These are phyloP conservation scores for Geotrichum restrictum DNA, from an alignment of 1,139 yeast genomes.

Conservation along the genomic window DNA sequence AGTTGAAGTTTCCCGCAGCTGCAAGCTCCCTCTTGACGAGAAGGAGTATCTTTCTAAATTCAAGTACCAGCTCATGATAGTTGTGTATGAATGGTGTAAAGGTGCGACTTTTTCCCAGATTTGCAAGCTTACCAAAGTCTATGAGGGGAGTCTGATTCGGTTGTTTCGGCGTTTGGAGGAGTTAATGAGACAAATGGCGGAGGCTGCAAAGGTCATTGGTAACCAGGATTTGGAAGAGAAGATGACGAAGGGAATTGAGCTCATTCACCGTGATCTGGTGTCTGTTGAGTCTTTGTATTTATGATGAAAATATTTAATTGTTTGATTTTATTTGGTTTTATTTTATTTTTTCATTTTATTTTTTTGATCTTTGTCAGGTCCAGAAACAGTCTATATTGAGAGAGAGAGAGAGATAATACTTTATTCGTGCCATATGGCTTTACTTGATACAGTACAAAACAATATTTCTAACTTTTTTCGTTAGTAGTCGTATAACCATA, in stretches of 20 bases:
- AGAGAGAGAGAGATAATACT: too few relatives aligned
- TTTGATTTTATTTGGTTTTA: background rate
- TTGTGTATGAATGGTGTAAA: conserved; percentile 92
- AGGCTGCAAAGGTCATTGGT: conserved; percentile 91
- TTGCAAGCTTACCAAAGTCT: conserved; percentile 97
- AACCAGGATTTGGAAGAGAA: conserved; percentile 79
- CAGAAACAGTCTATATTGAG: too few relatives aligned
- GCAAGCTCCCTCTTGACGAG: conserved; percentile 82
- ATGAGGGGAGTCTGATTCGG: conserved; percentile 92
- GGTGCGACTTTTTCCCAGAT: conserved; percentile 95
- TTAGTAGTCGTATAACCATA: too few relatives aligned
- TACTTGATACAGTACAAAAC: too few relatives aligned
- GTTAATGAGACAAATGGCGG: conserved; percentile 79
- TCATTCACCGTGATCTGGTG: conserved; percentile 92
- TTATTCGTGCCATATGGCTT: too few relatives aligned
- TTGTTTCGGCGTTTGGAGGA: conserved; percentile 93
- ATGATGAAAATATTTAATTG: conserved; percentile 24
- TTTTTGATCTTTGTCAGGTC: too few relatives aligned
- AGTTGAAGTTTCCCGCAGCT: conserved; percentile 83
- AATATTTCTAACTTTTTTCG: too few relatives aligned
- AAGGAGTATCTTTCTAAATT: conserved; percentile 89
- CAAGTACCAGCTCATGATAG: conserved; percentile 93
- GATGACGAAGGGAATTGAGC: conserved; percentile 78
- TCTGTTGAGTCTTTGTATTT: conserved; percentile 91
- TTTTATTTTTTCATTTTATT: background rate